Conservation (phyloP, 257 asterid species). For the Forsythia viridissima region DNA sequence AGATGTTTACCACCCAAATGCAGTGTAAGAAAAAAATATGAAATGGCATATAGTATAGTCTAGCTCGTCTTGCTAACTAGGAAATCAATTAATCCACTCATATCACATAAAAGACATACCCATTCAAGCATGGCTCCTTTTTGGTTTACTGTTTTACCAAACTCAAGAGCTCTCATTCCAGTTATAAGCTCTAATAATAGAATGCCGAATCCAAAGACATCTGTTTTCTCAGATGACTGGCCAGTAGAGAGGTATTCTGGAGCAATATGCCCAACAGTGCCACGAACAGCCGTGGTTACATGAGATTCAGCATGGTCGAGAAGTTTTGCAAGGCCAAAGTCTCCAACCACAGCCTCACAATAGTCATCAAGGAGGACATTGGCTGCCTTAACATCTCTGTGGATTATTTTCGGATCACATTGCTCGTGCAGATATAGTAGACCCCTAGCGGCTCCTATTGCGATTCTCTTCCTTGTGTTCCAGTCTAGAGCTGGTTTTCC, state of each 20-base stretch:
- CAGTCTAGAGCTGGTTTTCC: conserved; percentile 85
- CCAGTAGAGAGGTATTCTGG: conserved; percentile 97
- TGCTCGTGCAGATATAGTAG: conserved; percentile 90
- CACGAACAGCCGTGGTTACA: conserved; percentile 96
- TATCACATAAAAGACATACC: conserved; percentile 38
- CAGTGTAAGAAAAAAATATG: no score
- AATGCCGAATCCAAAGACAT: conserved; percentile 94
- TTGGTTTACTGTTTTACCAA: conserved; percentile 74
- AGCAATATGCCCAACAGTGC: conserved; percentile 98
- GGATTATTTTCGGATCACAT: conserved; percentile 97
- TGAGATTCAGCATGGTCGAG: conserved; percentile 92
- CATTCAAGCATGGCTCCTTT: conserved; percentile 92
- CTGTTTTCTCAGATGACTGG: conserved; percentile 94
- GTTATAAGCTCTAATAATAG: conserved; percentile 87
- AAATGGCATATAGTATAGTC: no score
- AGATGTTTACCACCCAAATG: no score
- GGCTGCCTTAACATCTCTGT: conserved; percentile 96
- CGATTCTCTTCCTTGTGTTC: conserved; percentile 79
- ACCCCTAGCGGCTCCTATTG: conserved; percentile 92
- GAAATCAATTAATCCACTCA: no score
- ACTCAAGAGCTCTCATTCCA: conserved; percentile 90
- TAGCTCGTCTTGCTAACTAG: neutral
- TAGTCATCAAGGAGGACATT: conserved; percentile 79
- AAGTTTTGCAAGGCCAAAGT: conserved; percentile 94
- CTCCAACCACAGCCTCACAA: conserved; percentile 89